Evolutionary conservation across 306 rosid species (phyloP), one percentile per base, ranked within the genome.

Genomic region (Dicorynia guianensis): DNA sequence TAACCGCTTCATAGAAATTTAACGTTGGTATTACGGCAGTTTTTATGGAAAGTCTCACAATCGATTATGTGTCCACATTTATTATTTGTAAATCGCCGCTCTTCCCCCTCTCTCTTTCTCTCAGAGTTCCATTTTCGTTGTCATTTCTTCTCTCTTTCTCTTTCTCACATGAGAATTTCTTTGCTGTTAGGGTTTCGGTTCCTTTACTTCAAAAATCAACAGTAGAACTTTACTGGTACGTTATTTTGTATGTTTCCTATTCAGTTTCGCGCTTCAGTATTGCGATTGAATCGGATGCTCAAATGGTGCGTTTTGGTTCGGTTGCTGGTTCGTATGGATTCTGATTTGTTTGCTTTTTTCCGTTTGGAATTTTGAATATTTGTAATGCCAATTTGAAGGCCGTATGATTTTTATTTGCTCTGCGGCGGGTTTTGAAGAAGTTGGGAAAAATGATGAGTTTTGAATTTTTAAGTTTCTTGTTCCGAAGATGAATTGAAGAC

Each of bases 151-250:
- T 65, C 74, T 55, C 80, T 76, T 38, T 76, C 65, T 48, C 50
- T 77, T 62, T 44, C 52, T 59, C 72, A 75, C 72, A n/a, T 65
- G 54, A 20, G 64, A 48, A 77, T 74, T 77, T 12, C 58, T 76
- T 69, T 81, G 63, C 84, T 74, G 80, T 80, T 85, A 79, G 87
- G 96, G 87, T 90, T 95, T 83, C 95, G 85, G 88, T 87, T 80
- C 82, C 89, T 92, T 90, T 87, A 88, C 97, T 91, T 82, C 84
- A 49, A 92, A 92, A 85, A 76, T 72, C 75, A 64, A 53, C 71
- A 68, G 46, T 64, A 10, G 62, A n/a, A 54, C 87, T 79, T 85
- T 82, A 43, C 84, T 17, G 95, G 96, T 95, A 87, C 87, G 90
- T 83, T 73, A 39, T 17, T 58, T 62, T 33, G 70, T n/a, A 30